Conservation (phyloP, 768 basidiomycete genomes). For the Suillus tomentosus region DNA sequence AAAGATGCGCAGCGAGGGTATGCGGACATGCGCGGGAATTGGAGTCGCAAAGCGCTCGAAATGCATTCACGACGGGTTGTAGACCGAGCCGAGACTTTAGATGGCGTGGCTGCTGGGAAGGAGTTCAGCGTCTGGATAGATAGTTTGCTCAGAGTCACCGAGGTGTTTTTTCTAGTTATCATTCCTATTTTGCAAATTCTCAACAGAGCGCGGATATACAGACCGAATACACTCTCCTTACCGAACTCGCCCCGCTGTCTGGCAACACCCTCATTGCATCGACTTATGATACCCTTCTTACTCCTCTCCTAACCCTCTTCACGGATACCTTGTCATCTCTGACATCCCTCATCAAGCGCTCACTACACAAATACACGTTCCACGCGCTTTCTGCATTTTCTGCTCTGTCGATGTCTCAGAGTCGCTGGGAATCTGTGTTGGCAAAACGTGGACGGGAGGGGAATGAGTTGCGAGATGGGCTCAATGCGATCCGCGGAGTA, state of each 20-base stretch:
- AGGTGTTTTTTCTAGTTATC: slow-evolving; percentile 43
- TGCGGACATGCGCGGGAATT: slow-evolving; percentile 83
- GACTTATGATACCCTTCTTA: slow-evolving; percentile 62
- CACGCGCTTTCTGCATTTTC: slow-evolving; percentile 76
- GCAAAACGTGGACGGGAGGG: slow-evolving; percentile 50
- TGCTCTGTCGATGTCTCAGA: slow-evolving; percentile 55
- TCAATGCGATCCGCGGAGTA: slow-evolving; percentile 62
- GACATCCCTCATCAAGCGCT: slow-evolving; percentile 67
- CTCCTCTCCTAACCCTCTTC: slow-evolving; percentile 67
- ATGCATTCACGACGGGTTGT: slow-evolving; percentile 67
- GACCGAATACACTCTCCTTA: slow-evolving; percentile 70
- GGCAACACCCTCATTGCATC: slow-evolving; percentile 50
- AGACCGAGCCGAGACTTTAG: slow-evolving; percentile 69
- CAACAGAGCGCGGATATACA: slow-evolving; percentile 24
- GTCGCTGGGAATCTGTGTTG: slow-evolving; percentile 69
- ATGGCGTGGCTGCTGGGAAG: slow-evolving; percentile 62
- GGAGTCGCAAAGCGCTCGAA: slow-evolving; percentile 77
- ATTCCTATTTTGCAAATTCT: not conserved
- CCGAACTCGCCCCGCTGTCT: slow-evolving; percentile 64
- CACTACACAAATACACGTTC: slow-evolving; percentile 77
- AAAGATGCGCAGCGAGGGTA: slow-evolving; percentile 81
- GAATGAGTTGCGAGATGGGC: slow-evolving; percentile 74
- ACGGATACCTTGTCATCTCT: slow-evolving; percentile 64
- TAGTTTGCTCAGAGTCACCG: slow-evolving; percentile 61
- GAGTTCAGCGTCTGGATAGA: slow-evolving; percentile 77